phyloP scores from a whole-genome alignment of 2,329 filamentous ascomycete genomes.

The Aspergillus sp. region DNA sequence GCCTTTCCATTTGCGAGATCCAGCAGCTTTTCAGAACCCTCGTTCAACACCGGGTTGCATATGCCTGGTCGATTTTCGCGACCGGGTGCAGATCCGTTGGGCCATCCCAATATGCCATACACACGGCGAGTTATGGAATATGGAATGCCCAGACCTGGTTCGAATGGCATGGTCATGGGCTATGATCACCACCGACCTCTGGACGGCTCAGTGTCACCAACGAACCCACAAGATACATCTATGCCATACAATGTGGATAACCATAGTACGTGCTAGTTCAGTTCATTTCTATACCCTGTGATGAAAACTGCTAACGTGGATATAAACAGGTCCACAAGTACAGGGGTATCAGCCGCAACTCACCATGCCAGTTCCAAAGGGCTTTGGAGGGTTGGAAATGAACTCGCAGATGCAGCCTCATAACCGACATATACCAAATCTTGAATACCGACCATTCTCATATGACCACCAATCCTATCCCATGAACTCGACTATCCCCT shows the following conservation, averaged over 20 bases:
- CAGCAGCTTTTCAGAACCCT: constrained; percentile 32
- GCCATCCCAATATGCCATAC: constrained; percentile 21
- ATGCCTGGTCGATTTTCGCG: constrained; percentile 23
- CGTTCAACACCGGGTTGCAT: constrained; percentile 23
- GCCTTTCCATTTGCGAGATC: constrained; percentile 27
- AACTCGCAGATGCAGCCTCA: constrained; percentile 20
- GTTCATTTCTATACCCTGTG: not conserved
- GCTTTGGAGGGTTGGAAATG: constrained; percentile 21
- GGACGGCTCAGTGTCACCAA: constrained; percentile 31
- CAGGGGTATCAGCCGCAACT: constrained; percentile 23
- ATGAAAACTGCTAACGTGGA: not conserved
- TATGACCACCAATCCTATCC: constrained; percentile 23
- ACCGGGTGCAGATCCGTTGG: constrained; percentile 17
- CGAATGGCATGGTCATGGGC: constrained; percentile 20
- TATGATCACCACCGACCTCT: constrained; percentile 25
- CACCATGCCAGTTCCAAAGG: constrained; percentile 21
- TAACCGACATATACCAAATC: constrained; percentile 21
- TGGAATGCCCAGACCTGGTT: constrained; percentile 14
- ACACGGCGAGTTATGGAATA: constrained; percentile 26
- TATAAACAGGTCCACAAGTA: constrained; percentile 21
- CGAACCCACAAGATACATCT: constrained; percentile 20
- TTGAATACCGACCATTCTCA: constrained; percentile 30
- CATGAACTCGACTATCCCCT: constrained; percentile 25
- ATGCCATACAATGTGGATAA: constrained; percentile 24
- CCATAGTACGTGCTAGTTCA: constrained; percentile 17